Evolutionary conservation across 2,329 filamentous ascomycete genomes (phyloP).

Genomic region (Saccharata proteae): DNA sequence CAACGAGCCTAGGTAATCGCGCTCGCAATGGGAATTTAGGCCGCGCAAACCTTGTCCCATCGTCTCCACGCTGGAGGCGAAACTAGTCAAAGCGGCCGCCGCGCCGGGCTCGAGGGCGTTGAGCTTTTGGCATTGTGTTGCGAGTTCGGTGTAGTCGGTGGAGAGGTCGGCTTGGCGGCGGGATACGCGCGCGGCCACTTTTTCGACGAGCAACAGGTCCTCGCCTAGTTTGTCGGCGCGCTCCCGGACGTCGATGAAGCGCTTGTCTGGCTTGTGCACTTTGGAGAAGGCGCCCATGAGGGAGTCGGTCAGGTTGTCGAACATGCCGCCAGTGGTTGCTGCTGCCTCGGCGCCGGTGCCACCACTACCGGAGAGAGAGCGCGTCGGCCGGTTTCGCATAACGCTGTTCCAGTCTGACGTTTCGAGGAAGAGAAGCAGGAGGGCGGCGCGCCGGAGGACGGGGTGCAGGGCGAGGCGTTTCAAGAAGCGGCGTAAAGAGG

Average conservation of each 20-base stretch:
- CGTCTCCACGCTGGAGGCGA: slow-evolving; percentile 76
- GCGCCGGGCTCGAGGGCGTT: slow-evolving; percentile 81
- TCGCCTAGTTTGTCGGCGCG: slow-evolving; percentile 85
- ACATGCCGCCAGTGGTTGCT: slow-evolving; percentile 53
- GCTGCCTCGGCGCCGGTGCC: slow-evolving; percentile 12
- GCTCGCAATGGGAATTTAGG: slow-evolving; percentile 86
- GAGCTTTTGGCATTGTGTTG: slow-evolving; percentile 89
- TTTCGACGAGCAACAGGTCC: slow-evolving; percentile 84
- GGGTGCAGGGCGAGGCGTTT: slow-evolving; percentile 79
- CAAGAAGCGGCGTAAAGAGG: slow-evolving; percentile 85
- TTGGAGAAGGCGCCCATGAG: slow-evolving; percentile 97
- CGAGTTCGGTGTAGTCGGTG: slow-evolving; percentile 75
- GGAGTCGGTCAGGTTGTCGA: slow-evolving; percentile 90
- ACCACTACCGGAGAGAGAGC: slow-evolving; percentile 39
- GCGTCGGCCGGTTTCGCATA: slow-evolving; percentile 66
- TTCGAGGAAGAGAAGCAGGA: slow-evolving; percentile 85
- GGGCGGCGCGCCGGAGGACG: slow-evolving; percentile 66
- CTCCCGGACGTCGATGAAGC: slow-evolving; percentile 89
- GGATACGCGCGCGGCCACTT: slow-evolving; percentile 84
- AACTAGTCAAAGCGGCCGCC: slow-evolving; percentile 69
- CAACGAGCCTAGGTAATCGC: slow-evolving; percentile 85
- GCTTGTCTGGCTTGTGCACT: slow-evolving; percentile 85
- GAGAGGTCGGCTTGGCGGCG: slow-evolving; percentile 81
- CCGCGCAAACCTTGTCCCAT: slow-evolving; percentile 64
- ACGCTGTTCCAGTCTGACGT: slow-evolving; percentile 92